Base-by-base conservation (phyloP, 1,139 yeast genomes). In the Tardiomyces depauwii region DNA sequence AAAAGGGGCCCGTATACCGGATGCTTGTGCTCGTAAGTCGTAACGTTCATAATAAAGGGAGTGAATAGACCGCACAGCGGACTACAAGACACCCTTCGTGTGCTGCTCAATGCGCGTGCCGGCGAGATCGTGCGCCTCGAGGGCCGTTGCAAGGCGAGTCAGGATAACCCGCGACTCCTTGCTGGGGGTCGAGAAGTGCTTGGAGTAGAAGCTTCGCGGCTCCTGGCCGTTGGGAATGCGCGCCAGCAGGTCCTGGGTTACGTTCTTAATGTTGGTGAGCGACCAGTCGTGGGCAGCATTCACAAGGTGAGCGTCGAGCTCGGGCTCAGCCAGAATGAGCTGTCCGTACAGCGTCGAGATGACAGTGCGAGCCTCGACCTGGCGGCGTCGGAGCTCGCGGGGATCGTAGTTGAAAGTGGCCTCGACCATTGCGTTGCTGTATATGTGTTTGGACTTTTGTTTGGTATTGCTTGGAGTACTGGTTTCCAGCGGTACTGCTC, bases 231-330 rank as follows among this genome's bases (percentile, higher is more conserved):
- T 45, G 18, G 63, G 62, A n/a, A 56, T 42, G 41, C 58, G 57
- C 42, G 46, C 43, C 23, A 54, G 44, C 18, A 60, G 51, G 51
- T 60, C 64, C 25, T 58, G 56, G 27, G 57, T 57, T 23, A 60
- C 46, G 19, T 59, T 45, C 48, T 57, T 61, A 40, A 60, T 59
- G 49, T 57, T 53, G 39, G 57, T 50, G 42, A 60, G 49, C 18
- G 58, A 49, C 64, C 64, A 60, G 47, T 59, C 62, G 48, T 60
- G 64, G 13, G 62, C 60, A 2, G 62, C 63, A 39, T 52, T 51
- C 18, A 54, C 46, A 14, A 53, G 39, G 36, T 47, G 36, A 3
- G 36, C 4, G 36, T 30, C 36, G 36, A 30, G 36, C 10, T 13
- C 36, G 5, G 36, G 36, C 36, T 30, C 16, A 10, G 36, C 5